A percentile compares a stretch with the other conserved stretches of the same genome.
Conservation (phyloP, 306 rosid species). For the Benincasa hispida region DNA sequence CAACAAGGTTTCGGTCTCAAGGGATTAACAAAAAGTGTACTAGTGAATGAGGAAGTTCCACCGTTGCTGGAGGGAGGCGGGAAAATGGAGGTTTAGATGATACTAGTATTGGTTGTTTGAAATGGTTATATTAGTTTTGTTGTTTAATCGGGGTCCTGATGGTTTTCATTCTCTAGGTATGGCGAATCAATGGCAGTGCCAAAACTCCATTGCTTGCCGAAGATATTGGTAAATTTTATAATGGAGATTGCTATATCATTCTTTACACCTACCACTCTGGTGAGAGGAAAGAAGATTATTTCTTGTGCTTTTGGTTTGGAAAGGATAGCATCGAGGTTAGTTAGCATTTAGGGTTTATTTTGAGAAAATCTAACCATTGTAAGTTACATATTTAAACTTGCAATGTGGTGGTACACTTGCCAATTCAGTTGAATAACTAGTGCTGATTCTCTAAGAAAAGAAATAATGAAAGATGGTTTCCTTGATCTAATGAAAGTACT, state of each 20-base stretch:
- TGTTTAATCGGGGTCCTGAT: slow-evolving; percentile 3
- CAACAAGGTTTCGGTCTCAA: slow-evolving; percentile 98
- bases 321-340: slow-evolving; percentile 83
- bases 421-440: background rate
- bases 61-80: slow-evolving; percentile 98
- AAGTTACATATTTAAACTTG: background rate
- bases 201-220: slow-evolving; percentile 66
- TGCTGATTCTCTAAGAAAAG: background rate
- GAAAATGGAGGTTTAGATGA: slow-evolving; percentile 74
- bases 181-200: slow-evolving; percentile 88
- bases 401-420: background rate
- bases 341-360: slow-evolving; percentile 11
- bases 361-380: background rate
- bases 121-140: slow-evolving; percentile 2
- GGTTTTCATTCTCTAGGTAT: slow-evolving; percentile 40
- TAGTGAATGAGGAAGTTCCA: slow-evolving; percentile 82
- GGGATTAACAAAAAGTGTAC: slow-evolving; percentile 60
- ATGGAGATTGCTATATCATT: slow-evolving; percentile 93
- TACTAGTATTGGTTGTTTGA: slow-evolving; percentile 8
- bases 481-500: background rate
- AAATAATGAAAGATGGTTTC: background rate
- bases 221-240: slow-evolving; percentile 81
- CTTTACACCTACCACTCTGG: slow-evolving; percentile 88
- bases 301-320: slow-evolving; percentile 93
- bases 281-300: slow-evolving; percentile 94